Conservation (phyloP, 2,329 filamentous ascomycete genomes). For the Dactylellina drechsleri region DNA sequence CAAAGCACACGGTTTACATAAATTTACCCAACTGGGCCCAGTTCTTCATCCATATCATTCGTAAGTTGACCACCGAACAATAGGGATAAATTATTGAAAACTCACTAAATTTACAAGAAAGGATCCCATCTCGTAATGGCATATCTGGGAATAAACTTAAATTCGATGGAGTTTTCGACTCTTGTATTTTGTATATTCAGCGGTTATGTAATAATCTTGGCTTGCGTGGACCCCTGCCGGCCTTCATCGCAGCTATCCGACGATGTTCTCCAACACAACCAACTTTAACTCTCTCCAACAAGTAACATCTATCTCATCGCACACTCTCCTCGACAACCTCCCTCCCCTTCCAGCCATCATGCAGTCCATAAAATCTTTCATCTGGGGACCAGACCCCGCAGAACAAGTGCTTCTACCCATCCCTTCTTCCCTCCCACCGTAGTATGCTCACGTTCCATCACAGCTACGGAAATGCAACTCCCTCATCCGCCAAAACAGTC, state of each 20-base stretch:
- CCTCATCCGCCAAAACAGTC: conserved; percentile 87
- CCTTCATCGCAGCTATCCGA: no score
- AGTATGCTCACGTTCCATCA: conserved; percentile 12
- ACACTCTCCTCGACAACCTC: not conserved
- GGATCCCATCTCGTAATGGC: no score
- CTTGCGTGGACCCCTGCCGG: not conserved
- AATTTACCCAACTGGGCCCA: not conserved
- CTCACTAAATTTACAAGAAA: no score
- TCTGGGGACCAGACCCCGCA: conserved; percentile 91
- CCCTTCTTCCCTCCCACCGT: conserved; percentile 24
- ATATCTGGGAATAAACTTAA: no score
- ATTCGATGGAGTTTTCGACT: no score
- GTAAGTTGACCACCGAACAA: no score
- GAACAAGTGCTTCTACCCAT: conserved; percentile 74
- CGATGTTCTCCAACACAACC: conserved; percentile 3
- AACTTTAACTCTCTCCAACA: not conserved
- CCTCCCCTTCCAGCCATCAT: conserved; percentile 61
- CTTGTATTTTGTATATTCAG: no score
- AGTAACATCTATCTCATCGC: conserved; percentile 6
- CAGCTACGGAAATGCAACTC: conserved; percentile 95
- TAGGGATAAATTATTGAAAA: no score
- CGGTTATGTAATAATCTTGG: no score
- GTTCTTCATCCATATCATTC: not conserved
- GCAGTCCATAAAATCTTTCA: conserved; percentile 86
- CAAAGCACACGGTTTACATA: not conserved